phyloP scores from a whole-genome alignment of 176 grass and related monocot species.

The Metroxylon sagu region DNA sequence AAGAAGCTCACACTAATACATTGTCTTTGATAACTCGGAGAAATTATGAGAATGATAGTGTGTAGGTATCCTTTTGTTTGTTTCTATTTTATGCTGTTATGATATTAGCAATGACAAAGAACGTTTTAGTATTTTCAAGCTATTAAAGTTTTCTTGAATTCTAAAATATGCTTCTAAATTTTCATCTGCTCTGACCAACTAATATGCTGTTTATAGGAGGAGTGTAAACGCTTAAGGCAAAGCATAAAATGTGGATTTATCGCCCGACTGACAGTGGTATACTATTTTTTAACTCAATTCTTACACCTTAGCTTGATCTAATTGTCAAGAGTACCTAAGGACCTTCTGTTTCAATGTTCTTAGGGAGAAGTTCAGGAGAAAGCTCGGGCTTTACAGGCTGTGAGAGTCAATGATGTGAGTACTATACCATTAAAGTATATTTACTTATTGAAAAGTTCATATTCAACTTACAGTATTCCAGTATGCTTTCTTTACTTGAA shows the following conservation, averaged over 20 bases:
- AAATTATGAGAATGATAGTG: too few species aligned
- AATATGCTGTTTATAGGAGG: slow-evolving; percentile 55
- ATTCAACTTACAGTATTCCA: too few species aligned
- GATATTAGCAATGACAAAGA: too few species aligned
- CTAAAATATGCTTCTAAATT: too few species aligned
- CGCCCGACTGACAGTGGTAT: slow-evolving; percentile 82
- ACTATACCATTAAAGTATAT: not conserved
- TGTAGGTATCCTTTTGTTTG: too few species aligned
- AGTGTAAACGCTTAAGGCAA: slow-evolving; percentile 94
- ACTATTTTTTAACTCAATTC: slow-evolving; percentile 12
- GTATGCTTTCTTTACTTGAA: too few species aligned
- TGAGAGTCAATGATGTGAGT: slow-evolving; percentile 98
- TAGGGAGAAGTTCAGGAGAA: slow-evolving; percentile 97
- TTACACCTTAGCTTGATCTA: not conserved
- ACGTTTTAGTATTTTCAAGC: too few species aligned
- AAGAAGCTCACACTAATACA: too few species aligned
- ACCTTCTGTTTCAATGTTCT: slow-evolving; percentile 23
- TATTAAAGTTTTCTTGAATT: too few species aligned
- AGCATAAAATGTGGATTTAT: slow-evolving; percentile 97
- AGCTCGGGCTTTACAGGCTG: slow-evolving; percentile 63
- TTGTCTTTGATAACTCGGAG: too few species aligned
- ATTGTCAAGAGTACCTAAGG: not conserved
- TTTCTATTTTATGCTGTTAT: too few species aligned
- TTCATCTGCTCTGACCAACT: slow-evolving; percentile 24
- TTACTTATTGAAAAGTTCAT: too few species aligned